phyloP scores from a whole-genome alignment of 257 asterid species.

The Forsythia viridissima region DNA sequence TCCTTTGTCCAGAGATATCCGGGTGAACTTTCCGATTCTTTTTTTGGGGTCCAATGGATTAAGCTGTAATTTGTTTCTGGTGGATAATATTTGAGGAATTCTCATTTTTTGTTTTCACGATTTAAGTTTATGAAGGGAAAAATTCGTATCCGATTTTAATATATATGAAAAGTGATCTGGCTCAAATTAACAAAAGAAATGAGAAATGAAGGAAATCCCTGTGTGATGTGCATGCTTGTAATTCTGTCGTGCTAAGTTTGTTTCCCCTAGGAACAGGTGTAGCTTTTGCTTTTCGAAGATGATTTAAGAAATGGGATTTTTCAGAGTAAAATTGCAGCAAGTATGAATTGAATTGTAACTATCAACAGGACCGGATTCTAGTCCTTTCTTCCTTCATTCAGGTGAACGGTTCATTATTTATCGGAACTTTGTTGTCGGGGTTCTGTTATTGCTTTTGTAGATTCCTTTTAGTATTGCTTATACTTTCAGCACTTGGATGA shows the following conservation, averaged over 20 bases:
- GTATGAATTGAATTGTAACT: background rate
- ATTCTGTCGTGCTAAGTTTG: background rate
- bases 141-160: background rate
- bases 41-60: background rate
- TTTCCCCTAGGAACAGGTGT: background rate
- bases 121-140: background rate
- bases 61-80: background rate
- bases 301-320: background rate
- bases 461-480: background rate
- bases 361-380: background rate
- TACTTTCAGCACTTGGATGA: background rate
- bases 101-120: background rate
- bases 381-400: background rate
- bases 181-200: background rate
- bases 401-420: background rate
- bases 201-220: background rate
- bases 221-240: background rate
- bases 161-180: background rate
- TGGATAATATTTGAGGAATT: background rate
- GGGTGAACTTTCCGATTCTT: constrained; percentile 51
- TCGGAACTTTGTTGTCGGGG: background rate
- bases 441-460: background rate
- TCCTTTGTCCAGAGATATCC: constrained; percentile 89
- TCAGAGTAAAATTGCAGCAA: background rate
- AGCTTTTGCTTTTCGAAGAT: background rate